Percentiles rank a stretch among this genome's conserved stretches.
phyloP scores from a whole-genome alignment of 2,329 filamentous ascomycete species.

The Penicillium sp. region DNA sequence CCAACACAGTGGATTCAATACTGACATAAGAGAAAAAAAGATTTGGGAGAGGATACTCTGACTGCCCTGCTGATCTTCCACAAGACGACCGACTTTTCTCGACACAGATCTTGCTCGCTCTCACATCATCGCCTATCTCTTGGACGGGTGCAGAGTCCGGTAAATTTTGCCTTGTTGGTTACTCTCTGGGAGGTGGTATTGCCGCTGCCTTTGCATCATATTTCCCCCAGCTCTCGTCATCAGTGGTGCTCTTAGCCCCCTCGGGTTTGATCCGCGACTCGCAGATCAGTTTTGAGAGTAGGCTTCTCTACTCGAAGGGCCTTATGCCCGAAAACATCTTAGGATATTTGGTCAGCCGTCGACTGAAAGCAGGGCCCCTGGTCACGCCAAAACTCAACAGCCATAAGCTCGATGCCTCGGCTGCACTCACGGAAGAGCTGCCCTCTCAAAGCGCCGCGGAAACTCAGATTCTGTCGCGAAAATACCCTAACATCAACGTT shows the following conservation, averaged over 20 bases:
- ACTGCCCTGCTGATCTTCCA: slow-evolving; percentile 63
- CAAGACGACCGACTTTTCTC: slow-evolving; percentile 74
- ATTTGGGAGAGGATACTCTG: slow-evolving; percentile 71
- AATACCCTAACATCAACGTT: slow-evolving; percentile 56
- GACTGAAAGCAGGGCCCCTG: slow-evolving; percentile 49
- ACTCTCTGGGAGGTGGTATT: slow-evolving; percentile 76
- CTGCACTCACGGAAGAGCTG: slow-evolving; percentile 45
- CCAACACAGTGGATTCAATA: not conserved
- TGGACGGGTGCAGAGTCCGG: slow-evolving; percentile 57
- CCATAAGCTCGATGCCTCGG: slow-evolving; percentile 40
- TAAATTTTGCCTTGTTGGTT: slow-evolving; percentile 71
- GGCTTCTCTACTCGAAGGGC: slow-evolving; percentile 61
- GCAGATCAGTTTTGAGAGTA: slow-evolving; percentile 61
- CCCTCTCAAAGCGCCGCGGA: slow-evolving; percentile 33
- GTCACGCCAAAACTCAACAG: slow-evolving; percentile 33
- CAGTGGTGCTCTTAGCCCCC: slow-evolving; percentile 74
- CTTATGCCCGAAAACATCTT: slow-evolving; percentile 60
- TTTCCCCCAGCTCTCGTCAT: slow-evolving; percentile 66
- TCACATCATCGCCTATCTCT: slow-evolving; percentile 66
- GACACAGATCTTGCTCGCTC: slow-evolving; percentile 67
- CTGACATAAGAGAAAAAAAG: slow-evolving; percentile 16
- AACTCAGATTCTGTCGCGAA: slow-evolving; percentile 53
- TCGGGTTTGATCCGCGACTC: slow-evolving; percentile 69
- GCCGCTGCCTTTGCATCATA: slow-evolving; percentile 67
- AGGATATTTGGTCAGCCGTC: slow-evolving; percentile 50